Base-by-base conservation (phyloP, 495 filamentous ascomycete species). In the Neurospora tetraspora region DNA sequence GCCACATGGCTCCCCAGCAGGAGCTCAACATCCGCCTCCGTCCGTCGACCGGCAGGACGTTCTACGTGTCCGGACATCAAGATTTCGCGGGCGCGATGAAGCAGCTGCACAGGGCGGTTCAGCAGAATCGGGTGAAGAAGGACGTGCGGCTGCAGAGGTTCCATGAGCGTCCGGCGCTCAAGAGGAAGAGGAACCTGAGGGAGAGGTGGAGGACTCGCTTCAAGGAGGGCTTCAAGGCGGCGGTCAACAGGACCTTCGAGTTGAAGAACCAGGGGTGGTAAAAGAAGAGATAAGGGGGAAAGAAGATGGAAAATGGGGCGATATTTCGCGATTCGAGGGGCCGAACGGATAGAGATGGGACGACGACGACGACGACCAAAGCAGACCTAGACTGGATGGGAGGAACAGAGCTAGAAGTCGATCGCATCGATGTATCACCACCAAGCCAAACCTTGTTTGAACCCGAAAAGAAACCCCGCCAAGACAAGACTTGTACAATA, bases 211-310 rank as follows among this genome's bases (percentile, higher is more conserved):
- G 85, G 80, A 81, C 45, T 80, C 84, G 86, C 71, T 95, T 95
- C 79, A 88, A 85, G 83, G 78, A 79, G 36, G 90, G 88, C 16
- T 93, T 94, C 78, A 84, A 80, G 77, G 85, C 84, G 20, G 85
- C 88, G 43, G 83, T 91, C 31, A 73, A 70, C 39, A 85, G 90
- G 78, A 91, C 91, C 5, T 85, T 86, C 77, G 85, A 89, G 78
- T 85, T 95, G 83, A 90, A 85, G 77, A 84, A 80, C 74, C 89
- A 93, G 80, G 93, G 92, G 14, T 92, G 93, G 92, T 95, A 83
- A 31, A 42, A 20, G 10, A 16, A 34, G 3, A n/a, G 39, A 72
- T 6, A 23, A 43, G 14, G 18, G 39, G 38, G 20, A 34, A 39
- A 43, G 39, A 70, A 69, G 39, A 2, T 65, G 53, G 27, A 18